Evolutionary conservation across 2,329 filamentous ascomycete genomes (phyloP), one percentile per base, ranked within the genome.

Genomic region (Apiospora arundinis): DNA sequence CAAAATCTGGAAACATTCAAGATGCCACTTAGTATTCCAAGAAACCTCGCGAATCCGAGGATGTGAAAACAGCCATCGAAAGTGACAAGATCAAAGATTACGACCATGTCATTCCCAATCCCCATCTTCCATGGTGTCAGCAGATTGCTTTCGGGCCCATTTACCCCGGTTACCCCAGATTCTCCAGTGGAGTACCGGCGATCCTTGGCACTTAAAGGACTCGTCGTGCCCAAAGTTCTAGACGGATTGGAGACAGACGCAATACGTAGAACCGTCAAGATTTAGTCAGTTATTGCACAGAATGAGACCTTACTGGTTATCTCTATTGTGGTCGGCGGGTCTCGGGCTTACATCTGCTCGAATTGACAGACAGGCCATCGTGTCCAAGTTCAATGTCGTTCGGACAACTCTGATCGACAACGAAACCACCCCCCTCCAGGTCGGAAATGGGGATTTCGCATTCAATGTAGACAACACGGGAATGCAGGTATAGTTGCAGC

Each of bases 401-500:
- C 76, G 76, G 18, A 75, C 75, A 16, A 66, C 18, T 28, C 71
- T 77, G 28, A 74, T 78, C n/a, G 73, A 76, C 52, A 78, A 78
- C 46, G 70, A 67, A 23, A 78, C 77, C 2, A 78, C 77, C 18
- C 75, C 77, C 63, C 74, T 79, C 8, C 76, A 79, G 68, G 75
- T 78, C 23, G 77, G 77, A 12, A 79, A 79, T 69, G 77, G 77
- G 2, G 76, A 79, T 68, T 78, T 79, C 52, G 77, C 77, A 25
- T 78, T 77, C 69, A 78, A 78, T 72, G 75, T 78, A 14, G 77
- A 78, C 63, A 78, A 78, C 28, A 77, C 76, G 40, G 77, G 77
- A 21, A 77, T 78, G 76, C 77, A 76, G 70, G 74, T 73, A 14
- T 25, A 2, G 8, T 21, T 25, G 12, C 14, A 46, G 67, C 48